These are phyloP conservation scores for Gossypium anomalum DNA, from an alignment of 345 rosid genomes.

Conservation along the genomic window DNA sequence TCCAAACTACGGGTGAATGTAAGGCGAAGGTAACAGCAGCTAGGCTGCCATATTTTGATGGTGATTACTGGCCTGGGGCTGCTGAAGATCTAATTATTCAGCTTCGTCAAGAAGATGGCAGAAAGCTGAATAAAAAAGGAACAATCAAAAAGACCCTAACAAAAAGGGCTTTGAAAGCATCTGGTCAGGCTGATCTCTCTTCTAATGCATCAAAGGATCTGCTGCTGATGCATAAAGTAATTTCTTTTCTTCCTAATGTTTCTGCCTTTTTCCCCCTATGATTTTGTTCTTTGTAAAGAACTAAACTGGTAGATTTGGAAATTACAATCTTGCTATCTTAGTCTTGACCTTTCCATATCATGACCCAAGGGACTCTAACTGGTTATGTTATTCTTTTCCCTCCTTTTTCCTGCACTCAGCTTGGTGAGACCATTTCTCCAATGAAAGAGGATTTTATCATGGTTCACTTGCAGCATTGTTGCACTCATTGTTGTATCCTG, in stretches of 20 bases:
- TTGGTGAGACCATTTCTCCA: conserved; percentile 95
- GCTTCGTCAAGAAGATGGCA: conserved; percentile 90
- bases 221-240: conserved; percentile 94
- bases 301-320: neutral
- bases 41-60: conserved; percentile 98
- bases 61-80: conserved; percentile 99
- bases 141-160: conserved; percentile 74
- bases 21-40: conserved; percentile 95
- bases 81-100: conserved; percentile 92
- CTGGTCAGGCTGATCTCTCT: conserved; percentile 90
- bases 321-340: neutral
- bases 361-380: neutral
- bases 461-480: conserved; percentile 95
- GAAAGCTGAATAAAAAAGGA: conserved; percentile 87
- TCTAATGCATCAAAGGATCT: conserved; percentile 87
- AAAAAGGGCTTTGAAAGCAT: conserved; percentile 95
- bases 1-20: conserved; percentile 74
- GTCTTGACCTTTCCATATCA: neutral
- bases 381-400: neutral
- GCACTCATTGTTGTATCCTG: conserved; percentile 81
- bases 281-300: conserved; percentile 4
- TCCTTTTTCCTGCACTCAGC: conserved; percentile 43
- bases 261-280: conserved; percentile 8
- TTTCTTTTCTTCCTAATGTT: conserved; percentile 13
- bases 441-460: conserved; percentile 99